Conservation (phyloP, 75 land plant species). For the Cunninghamia lanceolata region DNA sequence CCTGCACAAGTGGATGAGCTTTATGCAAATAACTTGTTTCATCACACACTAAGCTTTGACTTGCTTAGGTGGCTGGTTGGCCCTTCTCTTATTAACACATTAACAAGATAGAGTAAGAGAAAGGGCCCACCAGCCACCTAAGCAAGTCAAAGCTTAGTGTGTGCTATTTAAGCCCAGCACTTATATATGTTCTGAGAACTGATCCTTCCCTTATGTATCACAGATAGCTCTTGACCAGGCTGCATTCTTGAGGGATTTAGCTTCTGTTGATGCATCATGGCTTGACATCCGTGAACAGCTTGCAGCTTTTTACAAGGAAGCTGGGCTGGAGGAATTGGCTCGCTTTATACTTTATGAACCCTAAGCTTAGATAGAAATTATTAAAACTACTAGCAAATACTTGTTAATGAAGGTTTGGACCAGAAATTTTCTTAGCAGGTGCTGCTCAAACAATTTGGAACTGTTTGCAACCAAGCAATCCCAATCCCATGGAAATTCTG, state of each 20-base stretch:
- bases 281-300: constrained; percentile 57
- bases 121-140: no score
- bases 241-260: constrained; percentile 93
- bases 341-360: constrained; percentile 49
- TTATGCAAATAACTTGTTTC: not conserved
- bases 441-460: not conserved
- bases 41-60: no score
- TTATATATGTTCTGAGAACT: not conserved
- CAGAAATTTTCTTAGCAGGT: not conserved
- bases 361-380: not conserved
- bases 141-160: not conserved
- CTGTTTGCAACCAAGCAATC: not conserved
- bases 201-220: not conserved
- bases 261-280: constrained; percentile 88
- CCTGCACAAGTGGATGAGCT: constrained; percentile 65
- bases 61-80: no score
- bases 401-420: not conserved
- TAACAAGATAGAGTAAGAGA: no score
- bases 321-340: constrained; percentile 70
- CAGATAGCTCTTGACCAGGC: constrained; percentile 98
- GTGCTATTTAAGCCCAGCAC: no score
- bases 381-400: not conserved
- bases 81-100: no score
- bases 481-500: not conserved
- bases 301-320: constrained; percentile 76